Base-by-base conservation (phyloP, 148 eudicot species). In the Drosera capensis region DNA sequence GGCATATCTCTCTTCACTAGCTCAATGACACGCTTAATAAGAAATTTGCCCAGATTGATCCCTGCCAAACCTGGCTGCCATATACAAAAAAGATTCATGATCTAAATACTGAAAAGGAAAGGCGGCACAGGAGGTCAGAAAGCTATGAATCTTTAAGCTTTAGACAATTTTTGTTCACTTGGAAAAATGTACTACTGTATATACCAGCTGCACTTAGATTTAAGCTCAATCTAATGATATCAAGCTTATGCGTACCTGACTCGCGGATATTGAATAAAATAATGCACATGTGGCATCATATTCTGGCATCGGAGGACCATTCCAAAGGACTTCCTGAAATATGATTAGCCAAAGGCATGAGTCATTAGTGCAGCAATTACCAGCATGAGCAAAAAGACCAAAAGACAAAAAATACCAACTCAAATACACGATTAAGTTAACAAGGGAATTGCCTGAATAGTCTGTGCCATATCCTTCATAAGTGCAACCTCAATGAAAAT, bases 401-500 rank as follows among this genome's bases (percentile, higher is more conserved):
- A n/a, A n/a, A n/a, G n/a, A n/a, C n/a, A n/a, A n/a, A n/a, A n/a
- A n/a, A n/a, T n/a, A n/a, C n/a, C n/a, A n/a, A n/a, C n/a, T n/a
- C n/a, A n/a, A n/a, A n/a, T n/a, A 15, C 38, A 34, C 14, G 38
- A 34, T 1, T 34, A n/a, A n/a, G n/a, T 34, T 1, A 44, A 44
- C 7, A 18, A 20, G 7, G 11, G 22, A 18, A 17, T 56, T 42
- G 85, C 99, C 85, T 90, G 99, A 60, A 92, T 92, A 19, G 78
- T 75, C 58, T 60, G 64, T 31, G 94, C 95, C 55, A 81, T 72
- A 52, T 76, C 54, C 71, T 72, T 85, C 66, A 73, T 24, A 36
- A 92, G 78, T 51, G 99, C 95, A 62, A 81, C 99, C 79, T 92
- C 95, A 64, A 92, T 92, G 59, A 92, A 92, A 44, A 92, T 92